phyloP scores from a whole-genome alignment of 1,284 basidiomycete genomes.

The Vanrija humicola region DNA sequence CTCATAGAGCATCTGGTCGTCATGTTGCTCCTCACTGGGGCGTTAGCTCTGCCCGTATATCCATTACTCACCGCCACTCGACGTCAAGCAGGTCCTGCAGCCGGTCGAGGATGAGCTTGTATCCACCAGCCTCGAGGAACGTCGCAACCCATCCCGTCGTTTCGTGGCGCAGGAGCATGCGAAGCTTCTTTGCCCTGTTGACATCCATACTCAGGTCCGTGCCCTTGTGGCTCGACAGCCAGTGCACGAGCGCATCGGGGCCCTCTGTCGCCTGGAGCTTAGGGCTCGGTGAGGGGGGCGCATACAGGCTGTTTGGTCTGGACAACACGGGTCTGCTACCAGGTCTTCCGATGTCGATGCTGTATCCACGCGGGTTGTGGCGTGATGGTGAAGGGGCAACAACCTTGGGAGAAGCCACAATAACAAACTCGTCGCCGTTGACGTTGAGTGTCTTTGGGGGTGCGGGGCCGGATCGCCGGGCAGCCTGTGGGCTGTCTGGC shows the following conservation, averaged over 20 bases:
- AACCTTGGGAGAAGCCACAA: constrained; percentile 32
- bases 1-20: constrained; percentile 90
- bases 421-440: constrained; percentile 35
- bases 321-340: neutral
- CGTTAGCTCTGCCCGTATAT: neutral
- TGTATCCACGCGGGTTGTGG: neutral
- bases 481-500: neutral
- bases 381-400: neutral
- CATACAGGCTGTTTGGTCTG: constrained; percentile 2
- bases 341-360: constrained; percentile 4
- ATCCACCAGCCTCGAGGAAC: constrained; percentile 82
- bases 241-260: constrained; percentile 34
- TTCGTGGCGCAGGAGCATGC: constrained; percentile 76
- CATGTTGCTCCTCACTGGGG: constrained; percentile 89
- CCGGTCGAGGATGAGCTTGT: constrained; percentile 72
- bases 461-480: neutral
- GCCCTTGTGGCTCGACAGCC: constrained; percentile 32
- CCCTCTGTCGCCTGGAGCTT: constrained; percentile 21
- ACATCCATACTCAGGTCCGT: constrained; percentile 47
- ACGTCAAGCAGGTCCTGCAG: constrained; percentile 90
- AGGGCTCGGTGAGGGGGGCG: constrained; percentile 1
- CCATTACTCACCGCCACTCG: constrained; percentile 78
- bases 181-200: constrained; percentile 43
- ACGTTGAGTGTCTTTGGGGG: constrained; percentile 11
- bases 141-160: constrained; percentile 82